Conservation (phyloP, 2,329 filamentous ascomycete genomes). For the Hypoxylon sp. region DNA sequence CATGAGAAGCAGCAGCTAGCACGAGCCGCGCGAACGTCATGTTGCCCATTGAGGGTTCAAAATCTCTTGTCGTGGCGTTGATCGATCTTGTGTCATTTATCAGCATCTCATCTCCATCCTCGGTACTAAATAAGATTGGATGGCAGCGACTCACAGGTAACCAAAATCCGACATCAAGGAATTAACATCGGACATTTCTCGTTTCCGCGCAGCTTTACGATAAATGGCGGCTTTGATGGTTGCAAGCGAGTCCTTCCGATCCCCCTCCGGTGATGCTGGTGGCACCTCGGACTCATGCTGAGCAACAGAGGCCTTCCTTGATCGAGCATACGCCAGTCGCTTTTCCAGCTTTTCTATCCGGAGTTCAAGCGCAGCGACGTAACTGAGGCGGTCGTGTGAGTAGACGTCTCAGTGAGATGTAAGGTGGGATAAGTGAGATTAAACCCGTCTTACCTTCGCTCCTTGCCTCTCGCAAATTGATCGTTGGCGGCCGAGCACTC, state of each 20-base stretch:
- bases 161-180: constrained; percentile 94
- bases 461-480: constrained; percentile 94
- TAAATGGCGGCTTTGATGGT: constrained; percentile 72
- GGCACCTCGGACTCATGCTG: constrained; percentile 70
- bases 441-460: constrained; percentile 73
- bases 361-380: constrained; percentile 94
- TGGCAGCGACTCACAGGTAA: constrained; percentile 75
- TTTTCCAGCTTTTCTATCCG: constrained; percentile 89
- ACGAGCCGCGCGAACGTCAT: constrained; percentile 94
- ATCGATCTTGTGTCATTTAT: constrained; percentile 72
- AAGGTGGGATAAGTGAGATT: constrained; percentile 5
- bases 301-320: constrained; percentile 76
- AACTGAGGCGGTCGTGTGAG: constrained; percentile 60
- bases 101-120: constrained; percentile 32
- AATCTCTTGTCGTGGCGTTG: constrained; percentile 93
- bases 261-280: constrained; percentile 56
- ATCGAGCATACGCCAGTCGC: constrained; percentile 76
- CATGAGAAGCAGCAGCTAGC: constrained; percentile 82
- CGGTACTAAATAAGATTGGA: too few species aligned
- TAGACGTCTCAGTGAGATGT: constrained; percentile 10
- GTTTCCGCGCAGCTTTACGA: constrained; percentile 71
- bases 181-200: constrained; percentile 89
- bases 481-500: constrained; percentile 96
- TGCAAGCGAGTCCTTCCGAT: constrained; percentile 73
- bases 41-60: constrained; percentile 86